Conservation (phyloP, 202 grass and related monocot genomes). For the Eragrostis tef region DNA sequence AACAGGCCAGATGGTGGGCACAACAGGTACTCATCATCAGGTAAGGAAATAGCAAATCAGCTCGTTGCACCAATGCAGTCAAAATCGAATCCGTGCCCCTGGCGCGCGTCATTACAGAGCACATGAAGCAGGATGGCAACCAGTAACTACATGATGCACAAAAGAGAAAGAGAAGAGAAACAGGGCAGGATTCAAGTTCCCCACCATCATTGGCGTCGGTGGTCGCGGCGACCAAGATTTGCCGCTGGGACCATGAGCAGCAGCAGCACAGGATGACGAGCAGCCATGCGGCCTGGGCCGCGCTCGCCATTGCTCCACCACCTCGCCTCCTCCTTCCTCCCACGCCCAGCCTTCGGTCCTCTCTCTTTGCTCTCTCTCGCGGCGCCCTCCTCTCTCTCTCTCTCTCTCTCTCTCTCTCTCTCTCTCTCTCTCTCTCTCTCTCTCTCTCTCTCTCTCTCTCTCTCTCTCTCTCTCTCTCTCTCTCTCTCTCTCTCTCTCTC, state of each 20-base stretch:
- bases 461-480: background rate
- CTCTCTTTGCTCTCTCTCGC: background rate
- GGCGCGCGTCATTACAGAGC: background rate
- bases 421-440: background rate
- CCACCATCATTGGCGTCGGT: constrained; percentile 61
- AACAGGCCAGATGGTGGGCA: background rate
- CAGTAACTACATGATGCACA: background rate
- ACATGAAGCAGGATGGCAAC: background rate
- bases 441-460: background rate
- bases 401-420: background rate
- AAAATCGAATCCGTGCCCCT: constrained; percentile 11
- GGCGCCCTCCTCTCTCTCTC: background rate
- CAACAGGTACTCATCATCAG: constrained; percentile 5
- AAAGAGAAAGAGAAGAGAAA: background rate
- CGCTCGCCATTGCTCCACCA: constrained; percentile 48
- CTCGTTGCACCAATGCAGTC: constrained; percentile 8
- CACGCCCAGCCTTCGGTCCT: background rate
- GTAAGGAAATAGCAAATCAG: background rate
- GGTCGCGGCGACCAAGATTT: constrained; percentile 47
- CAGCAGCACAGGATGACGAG: constrained; percentile 37
- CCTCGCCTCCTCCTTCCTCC: background rate
- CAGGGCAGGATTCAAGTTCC: constrained; percentile 32
- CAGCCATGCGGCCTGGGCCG: constrained; percentile 26
- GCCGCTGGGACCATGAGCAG: constrained; percentile 40
- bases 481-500: background rate